phyloP scores from a whole-genome alignment of 148 eudicot genomes.

The Agrostemma githago region DNA sequence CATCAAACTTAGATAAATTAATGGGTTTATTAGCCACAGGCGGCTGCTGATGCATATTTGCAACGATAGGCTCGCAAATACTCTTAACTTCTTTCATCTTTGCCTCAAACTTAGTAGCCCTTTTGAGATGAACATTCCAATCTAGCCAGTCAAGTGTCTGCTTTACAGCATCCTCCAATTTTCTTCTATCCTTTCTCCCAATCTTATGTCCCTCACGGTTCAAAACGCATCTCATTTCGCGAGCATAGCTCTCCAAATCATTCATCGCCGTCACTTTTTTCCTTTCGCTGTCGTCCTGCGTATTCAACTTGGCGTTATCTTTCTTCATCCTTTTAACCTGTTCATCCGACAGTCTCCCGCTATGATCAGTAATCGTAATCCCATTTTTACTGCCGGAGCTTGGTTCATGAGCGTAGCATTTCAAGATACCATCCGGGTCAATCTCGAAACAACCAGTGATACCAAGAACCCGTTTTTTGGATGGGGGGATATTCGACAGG shows the following conservation, averaged over 20 bases:
- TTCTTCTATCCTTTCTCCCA: neutral
- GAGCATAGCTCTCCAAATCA: neutral
- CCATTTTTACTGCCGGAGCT: neutral
- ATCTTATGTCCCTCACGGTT: neutral
- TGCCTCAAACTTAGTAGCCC: neutral
- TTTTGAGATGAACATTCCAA: neutral
- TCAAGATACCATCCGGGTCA: neutral
- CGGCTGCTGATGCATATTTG: neutral
- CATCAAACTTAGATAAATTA: neutral
- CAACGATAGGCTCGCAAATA: conserved; percentile 2
- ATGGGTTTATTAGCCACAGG: neutral
- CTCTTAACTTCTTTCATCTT: conserved; percentile 2
- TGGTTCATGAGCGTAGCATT: neutral
- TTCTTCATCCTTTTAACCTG: neutral
- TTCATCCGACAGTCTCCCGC: neutral
- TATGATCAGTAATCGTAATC: conserved; percentile 3
- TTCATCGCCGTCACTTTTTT: neutral
- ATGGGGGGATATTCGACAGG: neutral
- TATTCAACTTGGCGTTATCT: neutral
- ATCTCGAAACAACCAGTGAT: neutral
- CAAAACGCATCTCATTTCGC: neutral
- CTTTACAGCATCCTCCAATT: conserved; percentile 1
- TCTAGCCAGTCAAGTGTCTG: neutral
- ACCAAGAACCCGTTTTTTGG: neutral
- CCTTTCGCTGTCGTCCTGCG: neutral